Evolutionary conservation across 1,139 yeast genomes (phyloP).

Genomic region (Sugiyamaella paludigena): DNA sequence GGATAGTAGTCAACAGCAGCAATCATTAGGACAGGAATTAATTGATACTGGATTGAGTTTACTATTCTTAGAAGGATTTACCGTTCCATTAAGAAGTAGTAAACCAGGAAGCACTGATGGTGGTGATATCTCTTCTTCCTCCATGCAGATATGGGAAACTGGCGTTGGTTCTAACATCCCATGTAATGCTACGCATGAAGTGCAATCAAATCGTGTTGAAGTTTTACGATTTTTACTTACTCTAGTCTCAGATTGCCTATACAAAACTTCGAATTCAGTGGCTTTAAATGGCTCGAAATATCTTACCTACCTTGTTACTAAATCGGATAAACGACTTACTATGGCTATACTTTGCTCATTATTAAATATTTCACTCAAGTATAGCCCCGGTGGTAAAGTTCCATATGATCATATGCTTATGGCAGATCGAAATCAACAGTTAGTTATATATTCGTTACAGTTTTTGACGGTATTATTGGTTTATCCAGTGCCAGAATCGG

Average conservation of each 20-base stretch:
- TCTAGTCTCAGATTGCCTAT: constrained; percentile 63
- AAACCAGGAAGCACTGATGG: too few species aligned
- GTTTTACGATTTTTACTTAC: constrained; percentile 60
- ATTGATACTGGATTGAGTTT: constrained; percentile 49
- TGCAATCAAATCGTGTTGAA: constrained; percentile 68
- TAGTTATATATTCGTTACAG: constrained; percentile 60
- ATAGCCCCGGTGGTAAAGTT: constrained; percentile 42
- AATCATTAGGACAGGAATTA: constrained; percentile 52
- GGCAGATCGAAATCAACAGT: constrained; percentile 50
- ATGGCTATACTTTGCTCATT: constrained; percentile 64
- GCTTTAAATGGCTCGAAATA: constrained; percentile 56
- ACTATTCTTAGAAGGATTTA: constrained; percentile 61
- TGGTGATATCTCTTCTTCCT: constrained; percentile 19
- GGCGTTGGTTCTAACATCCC: constrained; percentile 64
- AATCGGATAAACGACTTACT: constrained; percentile 49
- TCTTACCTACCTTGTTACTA: constrained; percentile 56
- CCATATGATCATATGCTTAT: constrained; percentile 39
- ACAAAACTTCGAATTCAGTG: constrained; percentile 46
- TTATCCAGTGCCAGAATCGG: constrained; percentile 56
- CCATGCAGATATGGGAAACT: constrained; percentile 60
- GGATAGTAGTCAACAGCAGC: constrained; percentile 33
- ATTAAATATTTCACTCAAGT: constrained; percentile 50
- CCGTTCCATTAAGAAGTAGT: constrained; percentile 43
- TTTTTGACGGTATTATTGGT: constrained; percentile 59
- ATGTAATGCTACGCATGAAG: constrained; percentile 41